Evolutionary conservation across 805 yeast species (phyloP), one percentile per base, ranked within the genome.

Genomic region (Starmerella apis): DNA sequence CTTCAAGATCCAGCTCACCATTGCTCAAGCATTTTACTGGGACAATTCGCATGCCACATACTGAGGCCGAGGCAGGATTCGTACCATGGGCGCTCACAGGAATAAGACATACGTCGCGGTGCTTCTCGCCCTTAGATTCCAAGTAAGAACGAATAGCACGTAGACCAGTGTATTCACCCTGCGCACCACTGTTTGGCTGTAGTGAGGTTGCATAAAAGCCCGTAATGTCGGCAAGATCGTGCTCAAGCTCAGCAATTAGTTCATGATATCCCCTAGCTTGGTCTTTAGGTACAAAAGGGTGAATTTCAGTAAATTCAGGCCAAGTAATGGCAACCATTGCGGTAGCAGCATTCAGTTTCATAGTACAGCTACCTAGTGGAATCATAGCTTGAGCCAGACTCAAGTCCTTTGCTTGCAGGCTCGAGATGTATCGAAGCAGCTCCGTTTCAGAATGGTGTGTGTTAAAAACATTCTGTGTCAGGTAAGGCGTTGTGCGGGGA

Each of bases 11-110:
- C 50, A 92, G 77, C 50, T 92, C 85, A 48, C 98, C 98, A 62
- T 87, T 79, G 13, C 72, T 64, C 49, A 81, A 70, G 71, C 98
- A 92, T 65, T 87, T 86, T 42, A 92, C 86, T 4, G 96, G 81
- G 19, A 92, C 86, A 42, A 92, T 97, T 67, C 85, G 86, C 68
- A 92, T 70, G 32, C 96, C 96, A 59, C 94, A 81, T 95, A 92
- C 92, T 18, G 95, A 86, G 18, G 98, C 97, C 41, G 96, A 86
- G 0, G 98, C 98, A 22, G 98, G 98, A 64, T 92, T 92, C 16
- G 98, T 92, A 52, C 98, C 98, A 63, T 92, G 98, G 1, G 98
- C 98, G 61, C 92, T 81, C 3, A 90, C 95, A 4, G 98, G 98
- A 60, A 92, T 92, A 63, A 92, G 74, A 68, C 96, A 92, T 48